Evolutionary conservation across 139 green algal species (phyloP), one percentile per base, ranked within the genome.

Genomic region (Eudorina sp.): DNA sequence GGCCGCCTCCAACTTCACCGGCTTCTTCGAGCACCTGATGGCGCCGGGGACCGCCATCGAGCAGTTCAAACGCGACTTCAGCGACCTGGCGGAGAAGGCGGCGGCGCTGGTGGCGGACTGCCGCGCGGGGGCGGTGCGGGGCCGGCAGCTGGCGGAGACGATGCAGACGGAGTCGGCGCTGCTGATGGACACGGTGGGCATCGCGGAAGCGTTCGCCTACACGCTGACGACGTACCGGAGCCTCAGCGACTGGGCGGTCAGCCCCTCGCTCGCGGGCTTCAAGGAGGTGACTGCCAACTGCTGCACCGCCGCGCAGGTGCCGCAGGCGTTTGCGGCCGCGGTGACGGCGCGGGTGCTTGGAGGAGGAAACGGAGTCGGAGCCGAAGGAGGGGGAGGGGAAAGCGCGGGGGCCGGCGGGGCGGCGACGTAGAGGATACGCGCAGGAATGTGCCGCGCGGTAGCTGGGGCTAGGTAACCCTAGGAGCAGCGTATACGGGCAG

Each of bases 11-110:
- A 92, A 92, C 51, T 53, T 70, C 11, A 90, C 85, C 19, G 89
- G 53, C 29, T 92, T 90, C 66, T 93, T 91, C 72, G 90, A 93
- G 83, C 90, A 93, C 48, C 41, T 93, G 21, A 40, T 76, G 0
- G 90, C 90, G 0, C 90, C 90, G 14, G 86, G 70, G 5, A 40
- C 48, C 3, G 66, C 31, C 34, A 72, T 88, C 19, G 45, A 45
- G 11, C 69, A 88, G 36, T 88, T 88, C 60, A 51, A 13, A 51
- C 62, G 34, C 7, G 69, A 88, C 46, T 51, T 88, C 3, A 60
- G 34, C 14, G 69, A 88, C 36, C n/a, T 88, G 48, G 29, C 74
- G 1, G 48, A 36, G 11, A 83, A 68, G 46, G 74, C 74, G 13
- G 29, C n/a, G 1, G 14, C 46, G 29, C 9, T 83, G 29, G 46